Evolutionary conservation across 345 rosid species (phyloP).

Genomic region (Lagerstroemia speciosa): DNA sequence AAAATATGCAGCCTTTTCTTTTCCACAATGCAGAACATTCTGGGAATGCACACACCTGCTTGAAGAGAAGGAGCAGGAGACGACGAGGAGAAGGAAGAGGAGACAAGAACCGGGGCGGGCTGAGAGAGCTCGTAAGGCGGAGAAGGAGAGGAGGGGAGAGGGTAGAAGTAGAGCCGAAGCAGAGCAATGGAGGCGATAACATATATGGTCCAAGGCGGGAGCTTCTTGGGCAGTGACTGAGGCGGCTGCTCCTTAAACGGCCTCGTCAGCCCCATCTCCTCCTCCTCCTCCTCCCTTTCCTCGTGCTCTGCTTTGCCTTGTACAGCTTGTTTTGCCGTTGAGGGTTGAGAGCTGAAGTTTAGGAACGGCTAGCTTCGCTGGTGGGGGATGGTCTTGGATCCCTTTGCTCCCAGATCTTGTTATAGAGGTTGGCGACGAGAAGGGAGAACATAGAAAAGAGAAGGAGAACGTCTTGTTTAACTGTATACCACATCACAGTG

Average conservation of each 20-base stretch:
- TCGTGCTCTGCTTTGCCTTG: background rate
- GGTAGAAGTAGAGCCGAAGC: slow-evolving; percentile 38
- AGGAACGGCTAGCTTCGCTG: no score
- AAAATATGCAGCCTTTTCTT: background rate
- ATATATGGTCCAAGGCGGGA: slow-evolving; percentile 37
- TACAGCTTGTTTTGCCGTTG: background rate
- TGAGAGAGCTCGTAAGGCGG: slow-evolving; percentile 15
- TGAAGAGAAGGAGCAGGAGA: slow-evolving; percentile 6
- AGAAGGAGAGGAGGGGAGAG: slow-evolving; percentile 21
- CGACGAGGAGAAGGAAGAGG: slow-evolving; percentile 9
- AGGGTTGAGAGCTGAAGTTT: no score
- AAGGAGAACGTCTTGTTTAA: no score
- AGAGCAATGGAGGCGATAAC: slow-evolving; percentile 30
- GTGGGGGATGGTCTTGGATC: no score
- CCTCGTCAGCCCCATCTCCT: slow-evolving; percentile 26
- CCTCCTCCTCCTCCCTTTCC: background rate
- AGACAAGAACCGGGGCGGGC: slow-evolving; percentile 10
- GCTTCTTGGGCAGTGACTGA: slow-evolving; percentile 24
- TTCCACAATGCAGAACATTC: background rate
- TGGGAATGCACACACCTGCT: slow-evolving; percentile 11
- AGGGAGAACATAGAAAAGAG: background rate
- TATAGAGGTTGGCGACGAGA: background rate
- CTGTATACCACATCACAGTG: no score
- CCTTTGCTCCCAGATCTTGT: no score
- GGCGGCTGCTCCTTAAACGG: slow-evolving; percentile 25